Base-by-base conservation (phyloP, 768 basidiomycete species). In the Mycena haematopus region DNA sequence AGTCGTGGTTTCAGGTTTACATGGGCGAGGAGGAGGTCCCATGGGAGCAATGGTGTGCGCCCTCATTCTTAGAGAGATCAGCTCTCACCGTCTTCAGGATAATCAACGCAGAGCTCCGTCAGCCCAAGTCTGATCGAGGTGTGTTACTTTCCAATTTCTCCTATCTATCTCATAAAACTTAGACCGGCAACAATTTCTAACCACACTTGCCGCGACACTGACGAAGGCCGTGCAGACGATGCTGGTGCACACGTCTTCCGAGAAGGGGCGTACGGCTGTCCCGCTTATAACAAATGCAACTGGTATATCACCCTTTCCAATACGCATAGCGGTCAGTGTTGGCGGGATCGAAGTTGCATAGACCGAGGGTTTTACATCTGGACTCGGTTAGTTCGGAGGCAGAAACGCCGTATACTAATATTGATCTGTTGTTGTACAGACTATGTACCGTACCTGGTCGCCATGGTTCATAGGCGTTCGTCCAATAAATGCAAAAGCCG, bases 291-390 rank as follows among this genome's bases (percentile, higher is more conserved):
- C 89, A n/a, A 86, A 90, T 60, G 86, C 87, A 4, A 75, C 80
- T 29, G 87, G 86, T 6, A 90, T 93, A 45, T 93, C 92, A 0
- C 92, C 92, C 0, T 94, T 94, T 69, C 92, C 92, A 2, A 81
- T 92, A 38, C 84, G 85, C 63, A 85, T 94, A 38, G 70, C 75
- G 6, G 90, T 92, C 52, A 87, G 80, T 61, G 79, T 93, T 29
- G 90, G 87, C 5, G 90, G 88, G 11, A 71, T 82, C 17, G 89
- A 91, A 70, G 77, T 91, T 11, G 57, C 53, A 14, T 54, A 52
- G 33, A 35, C 49, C 31, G 33, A n/a, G 33, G 19, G 50, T 35
- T n/a, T 33, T 33, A 21, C n/a, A 42, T 42, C 27, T 14, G 17
- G 15, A 5, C 5, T 35, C 33, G 29, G 29, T 31, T 31, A 4